A percentile compares a stretch with the other conserved stretches of the same genome.
phyloP scores from a whole-genome alignment of 2,329 filamentous ascomycete species.

The Alternaria incomplexa region DNA sequence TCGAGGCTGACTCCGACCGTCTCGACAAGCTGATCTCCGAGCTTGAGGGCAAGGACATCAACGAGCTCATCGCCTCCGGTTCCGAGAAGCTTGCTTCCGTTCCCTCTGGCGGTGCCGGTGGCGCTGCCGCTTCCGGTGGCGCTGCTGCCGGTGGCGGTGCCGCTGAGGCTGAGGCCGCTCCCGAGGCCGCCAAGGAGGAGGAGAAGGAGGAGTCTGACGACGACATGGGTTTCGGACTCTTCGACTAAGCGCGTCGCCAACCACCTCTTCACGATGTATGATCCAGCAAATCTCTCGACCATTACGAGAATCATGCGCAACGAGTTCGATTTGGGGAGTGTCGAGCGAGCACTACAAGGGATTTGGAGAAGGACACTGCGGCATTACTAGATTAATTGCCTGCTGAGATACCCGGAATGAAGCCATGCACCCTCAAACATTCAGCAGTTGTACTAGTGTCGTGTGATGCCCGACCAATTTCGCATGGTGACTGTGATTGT shows the following conservation, averaged over 20 bases:
- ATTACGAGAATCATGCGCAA: conserved; percentile 42
- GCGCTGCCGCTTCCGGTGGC: conserved; percentile 68
- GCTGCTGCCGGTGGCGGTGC: conserved; percentile 72
- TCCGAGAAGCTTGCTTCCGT: conserved; percentile 95
- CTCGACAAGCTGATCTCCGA: conserved; percentile 86
- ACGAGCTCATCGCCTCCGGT: conserved; percentile 93
- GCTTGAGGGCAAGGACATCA: conserved; percentile 89
- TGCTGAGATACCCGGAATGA: conserved; percentile 44
- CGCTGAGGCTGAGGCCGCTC: conserved; percentile 51
- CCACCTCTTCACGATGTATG: conserved; percentile 35
- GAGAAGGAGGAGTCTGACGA: conserved; percentile 80
- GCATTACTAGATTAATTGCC: conserved; percentile 24
- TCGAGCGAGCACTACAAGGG: conserved; percentile 44
- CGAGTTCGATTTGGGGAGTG: conserved; percentile 43
- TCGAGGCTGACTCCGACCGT: conserved; percentile 87
- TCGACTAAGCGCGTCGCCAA: conserved; percentile 60
- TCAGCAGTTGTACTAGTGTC: neutral
- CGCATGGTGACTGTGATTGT: neutral
- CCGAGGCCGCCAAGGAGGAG: conserved; percentile 69
- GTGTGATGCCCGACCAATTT: neutral
- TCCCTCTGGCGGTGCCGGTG: conserved; percentile 85
- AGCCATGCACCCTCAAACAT: conserved; percentile 42
- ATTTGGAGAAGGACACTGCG: conserved; percentile 25
- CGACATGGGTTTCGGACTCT: conserved; percentile 77
- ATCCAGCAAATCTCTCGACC: conserved; percentile 34